Percentiles rank a stretch among this genome's conserved stretches.
phyloP scores from a whole-genome alignment of 208 protist genomes.

The Acanthamoeba quina region DNA sequence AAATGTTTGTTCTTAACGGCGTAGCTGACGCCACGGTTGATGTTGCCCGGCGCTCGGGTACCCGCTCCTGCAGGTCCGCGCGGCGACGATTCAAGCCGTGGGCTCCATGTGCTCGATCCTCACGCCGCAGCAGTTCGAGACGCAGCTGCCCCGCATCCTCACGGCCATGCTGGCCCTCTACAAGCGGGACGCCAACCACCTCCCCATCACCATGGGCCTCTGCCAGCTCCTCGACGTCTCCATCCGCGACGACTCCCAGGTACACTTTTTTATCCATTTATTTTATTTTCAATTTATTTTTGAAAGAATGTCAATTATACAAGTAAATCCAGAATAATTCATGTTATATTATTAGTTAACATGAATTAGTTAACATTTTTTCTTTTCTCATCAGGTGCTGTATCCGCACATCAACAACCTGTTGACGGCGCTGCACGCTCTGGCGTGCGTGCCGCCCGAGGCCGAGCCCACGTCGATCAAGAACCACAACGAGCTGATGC shows the following conservation, averaged over 20 bases:
- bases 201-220: constrained; percentile 79
- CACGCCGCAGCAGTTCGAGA: constrained; percentile 75
- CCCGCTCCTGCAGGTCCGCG: constrained; percentile 72
- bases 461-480: constrained; percentile 76
- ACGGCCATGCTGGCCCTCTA: constrained; percentile 76
- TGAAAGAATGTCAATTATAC: no score
- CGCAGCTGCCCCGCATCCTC: constrained; percentile 75
- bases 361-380: no score
- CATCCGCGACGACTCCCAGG: constrained; percentile 47
- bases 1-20: no score
- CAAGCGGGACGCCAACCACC: constrained; percentile 81
- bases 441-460: constrained; percentile 73
- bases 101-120: constrained; percentile 79
- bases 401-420: constrained; percentile 70
- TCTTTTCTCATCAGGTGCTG: neutral
- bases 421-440: constrained; percentile 74
- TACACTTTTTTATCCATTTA: neutral
- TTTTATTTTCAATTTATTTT: neutral
- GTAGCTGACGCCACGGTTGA: no score
- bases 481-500: constrained; percentile 83
- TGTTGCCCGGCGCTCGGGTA: no score
- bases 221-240: constrained; percentile 57
- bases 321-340: no score
- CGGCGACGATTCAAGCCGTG: constrained; percentile 79
- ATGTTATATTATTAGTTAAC: no score